Evolutionary conservation across 1,139 yeast genomes (phyloP), one percentile per base, ranked within the genome.

Genomic region (Fermentozyma sake): DNA sequence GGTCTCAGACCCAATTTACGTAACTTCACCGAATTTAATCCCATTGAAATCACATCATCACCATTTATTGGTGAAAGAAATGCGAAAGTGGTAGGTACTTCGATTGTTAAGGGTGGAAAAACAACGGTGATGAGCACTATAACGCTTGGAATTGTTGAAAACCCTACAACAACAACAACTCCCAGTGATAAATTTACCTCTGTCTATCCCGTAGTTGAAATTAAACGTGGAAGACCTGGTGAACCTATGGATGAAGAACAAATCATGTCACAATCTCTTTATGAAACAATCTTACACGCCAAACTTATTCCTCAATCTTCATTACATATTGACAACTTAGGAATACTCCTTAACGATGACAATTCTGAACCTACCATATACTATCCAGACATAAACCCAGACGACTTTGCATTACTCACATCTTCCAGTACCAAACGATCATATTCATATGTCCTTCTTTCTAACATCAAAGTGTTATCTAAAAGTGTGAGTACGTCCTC

Each of bases 221-320:
- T 86, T 10, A 72, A 79, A 32, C 65, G 93, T 33, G 95, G 95
- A 12, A 65, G 86, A 31, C 52, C 65, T 8, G 85, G 87, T 18
- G 86, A 91, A 3, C 96, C 96, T 13, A 79, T 93, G 1, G 87
- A 80, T 41, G 96, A 89, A 56, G 96, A 89, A 53, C 86, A 85
- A 83, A 76, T 74, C 16, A 48, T 84, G 18, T 76, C 94, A 3
- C 95, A 85, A 51, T 64, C 66, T 33, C 46, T 85, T 17, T 76
- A 74, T 44, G 85, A 84, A 41, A 55, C 68, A 3, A 48, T 81
- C 10, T 54, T 73, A 31, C 77, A 74, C 40, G 67, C 79, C 12
- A 72, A 73, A 27, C 37, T 79, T 12, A 53, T 83, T 16, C 62
- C 73, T 3, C 55, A 59, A 25, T 49, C 57, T 6, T 52, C 75